Percentiles rank a stretch among this genome's conserved stretches.
These are phyloP conservation scores for Spencermartinsiella ligniputridi DNA, from an alignment of 1,139 yeast genomes.

Conservation along the genomic window DNA sequence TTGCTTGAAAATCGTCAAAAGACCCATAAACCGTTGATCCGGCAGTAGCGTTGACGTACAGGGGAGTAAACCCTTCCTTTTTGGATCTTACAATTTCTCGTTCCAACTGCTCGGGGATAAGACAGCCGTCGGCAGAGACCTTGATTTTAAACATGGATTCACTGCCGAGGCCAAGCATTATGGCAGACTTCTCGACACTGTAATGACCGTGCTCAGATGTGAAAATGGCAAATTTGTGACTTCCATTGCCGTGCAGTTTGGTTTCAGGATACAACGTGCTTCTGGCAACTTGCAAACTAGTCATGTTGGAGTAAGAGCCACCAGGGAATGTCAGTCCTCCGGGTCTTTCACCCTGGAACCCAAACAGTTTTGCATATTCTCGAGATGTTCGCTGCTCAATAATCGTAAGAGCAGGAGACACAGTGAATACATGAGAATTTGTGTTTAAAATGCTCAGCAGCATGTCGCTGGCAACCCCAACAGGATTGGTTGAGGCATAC, in stretches of 20 bases:
- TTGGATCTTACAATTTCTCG: conserved; percentile 42
- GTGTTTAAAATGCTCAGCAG: conserved; percentile 70
- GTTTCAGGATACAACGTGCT: conserved; percentile 65
- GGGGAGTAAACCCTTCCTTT: conserved; percentile 58
- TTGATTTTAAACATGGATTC: conserved; percentile 58
- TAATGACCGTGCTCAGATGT: conserved; percentile 75
- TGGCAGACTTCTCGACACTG: conserved; percentile 79
- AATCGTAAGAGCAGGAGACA: conserved; percentile 74
- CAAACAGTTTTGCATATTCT: conserved; percentile 66
- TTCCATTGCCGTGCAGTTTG: conserved; percentile 54
- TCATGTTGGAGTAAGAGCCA: conserved; percentile 82
- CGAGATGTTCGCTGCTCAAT: conserved; percentile 67
- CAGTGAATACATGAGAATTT: conserved; percentile 82
- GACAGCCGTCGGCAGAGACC: conserved; percentile 52
- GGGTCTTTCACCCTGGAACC: conserved; percentile 48
- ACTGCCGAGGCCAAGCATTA: conserved; percentile 68
- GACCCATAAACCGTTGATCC: conserved; percentile 90
- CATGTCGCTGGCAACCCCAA: conserved; percentile 73
- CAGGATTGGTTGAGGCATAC: conserved; percentile 80
- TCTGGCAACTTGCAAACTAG: conserved; percentile 76
- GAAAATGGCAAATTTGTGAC: conserved; percentile 59
- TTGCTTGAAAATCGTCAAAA: conserved; percentile 61
- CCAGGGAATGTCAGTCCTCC: conserved; percentile 89
- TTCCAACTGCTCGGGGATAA: conserved; percentile 50
- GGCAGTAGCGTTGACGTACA: conserved; percentile 78